A percentile compares a stretch with the other conserved stretches of the same genome.
Conservation (phyloP, 2,329 filamentous ascomycete genomes). For the Cadophora sp. region DNA sequence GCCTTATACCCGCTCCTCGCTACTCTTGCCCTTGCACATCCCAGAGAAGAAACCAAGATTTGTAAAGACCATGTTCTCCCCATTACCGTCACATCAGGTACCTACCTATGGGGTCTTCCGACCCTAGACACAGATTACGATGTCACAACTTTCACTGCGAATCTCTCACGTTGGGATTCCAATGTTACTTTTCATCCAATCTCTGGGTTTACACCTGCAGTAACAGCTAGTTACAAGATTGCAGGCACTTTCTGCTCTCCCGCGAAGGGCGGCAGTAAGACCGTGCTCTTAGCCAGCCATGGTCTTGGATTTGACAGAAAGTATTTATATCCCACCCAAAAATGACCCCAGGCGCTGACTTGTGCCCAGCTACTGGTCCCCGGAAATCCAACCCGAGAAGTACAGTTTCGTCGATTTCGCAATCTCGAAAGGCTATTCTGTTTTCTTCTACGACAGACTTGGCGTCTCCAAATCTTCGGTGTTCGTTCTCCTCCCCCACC, state of each 20-base stretch:
- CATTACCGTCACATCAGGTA: slow-evolving; percentile 10
- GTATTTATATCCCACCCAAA: background rate
- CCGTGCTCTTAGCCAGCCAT: slow-evolving; percentile 45
- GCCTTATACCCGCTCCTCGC: background rate
- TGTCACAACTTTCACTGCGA: slow-evolving; percentile 15
- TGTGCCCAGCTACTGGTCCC: background rate
- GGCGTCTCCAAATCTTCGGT: slow-evolving; percentile 43
- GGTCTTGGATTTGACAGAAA: slow-evolving; percentile 43
- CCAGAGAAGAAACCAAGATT: slow-evolving; percentile 1
- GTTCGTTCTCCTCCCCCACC: slow-evolving; percentile 27
- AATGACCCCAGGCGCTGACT: slow-evolving; percentile 43
- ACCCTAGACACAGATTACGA: slow-evolving; percentile 23
- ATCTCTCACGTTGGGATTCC: slow-evolving; percentile 20
- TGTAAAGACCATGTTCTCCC: slow-evolving; percentile 21
- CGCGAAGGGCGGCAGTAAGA: slow-evolving; percentile 26
- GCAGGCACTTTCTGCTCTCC: slow-evolving; percentile 29
- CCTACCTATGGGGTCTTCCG: slow-evolving; percentile 21
- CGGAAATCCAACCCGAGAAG: slow-evolving; percentile 36
- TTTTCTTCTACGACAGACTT: slow-evolving; percentile 48
- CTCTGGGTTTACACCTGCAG: background rate
- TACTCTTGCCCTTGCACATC: background rate
- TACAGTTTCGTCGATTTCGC: slow-evolving; percentile 48
- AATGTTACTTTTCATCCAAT: slow-evolving; percentile 20
- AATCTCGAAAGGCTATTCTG: slow-evolving; percentile 45
- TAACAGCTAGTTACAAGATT: slow-evolving; percentile 15